Conservation (phyloP, 139 green algal species). For the Ostreobium quekettii region DNA sequence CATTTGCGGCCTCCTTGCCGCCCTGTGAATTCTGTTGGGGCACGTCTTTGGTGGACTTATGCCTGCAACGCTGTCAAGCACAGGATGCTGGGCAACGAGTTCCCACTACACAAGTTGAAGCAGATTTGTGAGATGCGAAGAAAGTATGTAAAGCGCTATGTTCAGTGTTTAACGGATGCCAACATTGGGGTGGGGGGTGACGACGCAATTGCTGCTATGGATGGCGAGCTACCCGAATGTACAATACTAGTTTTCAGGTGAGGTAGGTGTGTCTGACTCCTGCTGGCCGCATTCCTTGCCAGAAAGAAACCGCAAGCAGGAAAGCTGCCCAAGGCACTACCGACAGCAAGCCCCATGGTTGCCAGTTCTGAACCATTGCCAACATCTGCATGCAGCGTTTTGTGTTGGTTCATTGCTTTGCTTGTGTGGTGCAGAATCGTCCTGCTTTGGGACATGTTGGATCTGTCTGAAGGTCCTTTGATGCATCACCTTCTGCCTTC, state of each 20-base stretch:
- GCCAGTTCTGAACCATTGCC: no score
- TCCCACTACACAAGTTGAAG: conserved; percentile 18
- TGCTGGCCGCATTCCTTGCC: no score
- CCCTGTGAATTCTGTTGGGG: conserved; percentile 22
- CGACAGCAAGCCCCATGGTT: no score
- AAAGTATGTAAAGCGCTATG: conserved; percentile 62
- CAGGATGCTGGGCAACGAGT: neutral
- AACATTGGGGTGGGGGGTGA: conserved; percentile 34
- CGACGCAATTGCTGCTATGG: conserved; percentile 43
- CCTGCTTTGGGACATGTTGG: no score
- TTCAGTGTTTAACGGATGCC: conserved; percentile 29
- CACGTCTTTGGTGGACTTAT: conserved; percentile 74
- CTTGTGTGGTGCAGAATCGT: no score
- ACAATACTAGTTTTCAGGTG: conserved; percentile 76
- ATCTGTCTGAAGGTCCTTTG: no score
- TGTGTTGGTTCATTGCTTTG: no score
- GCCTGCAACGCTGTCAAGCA: conserved; percentile 38
- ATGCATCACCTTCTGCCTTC: no score
- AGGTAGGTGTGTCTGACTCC: no score
- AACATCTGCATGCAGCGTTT: no score
- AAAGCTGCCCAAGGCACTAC: no score
- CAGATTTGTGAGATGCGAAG: conserved; percentile 38
- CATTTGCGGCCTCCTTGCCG: conserved; percentile 43
- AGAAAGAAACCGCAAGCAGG: no score
- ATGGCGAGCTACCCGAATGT: conserved; percentile 55